A percentile compares a stretch with the other conserved stretches of the same genome.
Evolutionary conservation across 2,329 filamentous ascomycete species (phyloP).

Genomic region (Dactylellina cionopaga): DNA sequence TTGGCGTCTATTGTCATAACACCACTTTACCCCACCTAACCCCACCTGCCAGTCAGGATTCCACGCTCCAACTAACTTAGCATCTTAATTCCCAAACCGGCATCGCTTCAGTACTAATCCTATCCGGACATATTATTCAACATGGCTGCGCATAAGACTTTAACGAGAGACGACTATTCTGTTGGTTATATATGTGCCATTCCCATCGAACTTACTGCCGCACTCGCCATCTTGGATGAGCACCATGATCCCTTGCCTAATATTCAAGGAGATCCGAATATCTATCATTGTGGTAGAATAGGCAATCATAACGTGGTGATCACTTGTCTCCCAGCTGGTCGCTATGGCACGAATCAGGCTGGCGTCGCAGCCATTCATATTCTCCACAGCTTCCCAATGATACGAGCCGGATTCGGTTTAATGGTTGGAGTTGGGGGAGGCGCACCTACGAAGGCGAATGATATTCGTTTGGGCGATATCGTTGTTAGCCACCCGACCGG

Average conservation of each 20-base stretch:
- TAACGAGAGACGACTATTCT: neutral
- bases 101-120: too few species aligned
- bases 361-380: neutral
- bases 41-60: too few species aligned
- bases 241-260: neutral
- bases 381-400: neutral
- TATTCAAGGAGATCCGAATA: neutral
- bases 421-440: slow-evolving; percentile 9
- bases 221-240: slow-evolving; percentile 5
- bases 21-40: too few species aligned
- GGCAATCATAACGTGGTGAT: neutral
- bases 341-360: neutral
- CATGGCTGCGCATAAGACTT: too few species aligned
- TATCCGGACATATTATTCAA: too few species aligned
- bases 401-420: neutral
- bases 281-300: slow-evolving; percentile 1
- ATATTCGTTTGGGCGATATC: neutral
- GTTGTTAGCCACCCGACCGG: slow-evolving; percentile 1
- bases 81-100: too few species aligned
- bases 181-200: slow-evolving; percentile 12
- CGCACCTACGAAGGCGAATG: neutral
- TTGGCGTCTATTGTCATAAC: too few species aligned
- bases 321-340: neutral
- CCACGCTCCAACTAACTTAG: too few species aligned
- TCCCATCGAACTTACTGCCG: neutral